Evolutionary conservation across 2,329 filamentous ascomycete genomes (phyloP), one percentile per base, ranked within the genome.

Genomic region (Stachybotrys chlorohalonatus): DNA sequence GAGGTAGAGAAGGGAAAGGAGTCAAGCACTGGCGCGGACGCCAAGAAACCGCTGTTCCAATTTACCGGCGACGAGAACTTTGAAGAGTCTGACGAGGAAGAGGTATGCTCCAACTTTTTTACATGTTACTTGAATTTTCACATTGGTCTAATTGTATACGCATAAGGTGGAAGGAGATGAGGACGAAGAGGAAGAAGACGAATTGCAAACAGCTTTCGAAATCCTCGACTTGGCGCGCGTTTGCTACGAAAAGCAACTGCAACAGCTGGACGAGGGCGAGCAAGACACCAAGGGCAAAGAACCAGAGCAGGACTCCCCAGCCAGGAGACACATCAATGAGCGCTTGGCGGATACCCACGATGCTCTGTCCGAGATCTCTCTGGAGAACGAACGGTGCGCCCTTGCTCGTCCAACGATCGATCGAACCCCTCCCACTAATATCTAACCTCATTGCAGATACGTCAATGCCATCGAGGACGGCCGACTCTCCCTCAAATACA

Each of bases 31-130:
- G 61, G 58, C 6, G 30, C 60, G 8, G 66, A 68, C 50, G 58
- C 62, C 5, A 87, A 86, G 69, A 93, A 92, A 69, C 84, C 89
- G 0, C 82, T 90, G 59, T 96, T 99, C 70, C 89, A 95, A 63
- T 95, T 99, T 67, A 87, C 85, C 5, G 94, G 94, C 55, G 93
- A 97, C 67, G 93, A 96, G 71, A 93, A 96, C 67, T 96, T 90
- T 75, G 89, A 90, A 53, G 86, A 89, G 54, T 89, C 86, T 0
- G 90, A 94, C 51, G 87, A 90, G 51, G 85, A 84, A 52, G 83
- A 59, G 77, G 71, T 57, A 16, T n/a, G 49, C 31, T 11, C 48
- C 36, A 42, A 9, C 9, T 13, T 13, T 42, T 13, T 42, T 9
- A 9, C 36, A 13, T 42, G 13, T 5, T 2, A 42, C 2, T 42